Evolutionary conservation across 352 stramenopile genomes (phyloP).

Genomic region (Pythium utonaiense): DNA sequence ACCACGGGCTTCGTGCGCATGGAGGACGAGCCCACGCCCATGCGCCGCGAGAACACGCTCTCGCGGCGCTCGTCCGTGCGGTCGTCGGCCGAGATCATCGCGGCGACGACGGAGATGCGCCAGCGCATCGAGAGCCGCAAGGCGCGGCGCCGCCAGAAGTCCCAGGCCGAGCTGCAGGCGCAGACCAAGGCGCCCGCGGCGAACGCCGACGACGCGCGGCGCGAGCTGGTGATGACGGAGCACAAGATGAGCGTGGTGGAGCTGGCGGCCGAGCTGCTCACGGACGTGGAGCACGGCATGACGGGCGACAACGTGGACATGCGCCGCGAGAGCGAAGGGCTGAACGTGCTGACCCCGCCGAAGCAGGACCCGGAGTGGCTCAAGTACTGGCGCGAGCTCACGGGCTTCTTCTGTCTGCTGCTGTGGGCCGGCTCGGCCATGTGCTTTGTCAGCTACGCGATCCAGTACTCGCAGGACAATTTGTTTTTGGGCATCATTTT

Average conservation of each 20-base stretch:
- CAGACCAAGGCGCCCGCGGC: neutral
- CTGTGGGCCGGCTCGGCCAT: slow-evolving; percentile 47
- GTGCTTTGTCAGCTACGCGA: slow-evolving; percentile 51
- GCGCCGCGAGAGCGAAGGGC: slow-evolving; percentile 37
- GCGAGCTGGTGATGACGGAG: slow-evolving; percentile 50
- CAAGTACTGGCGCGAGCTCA: slow-evolving; percentile 56
- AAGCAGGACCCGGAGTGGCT: slow-evolving; percentile 47
- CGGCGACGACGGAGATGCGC: slow-evolving; percentile 48
- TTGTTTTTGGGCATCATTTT: slow-evolving; percentile 49
- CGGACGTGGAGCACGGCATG: slow-evolving; percentile 41
- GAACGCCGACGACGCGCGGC: slow-evolving; percentile 28
- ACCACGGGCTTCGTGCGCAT: slow-evolving; percentile 32
- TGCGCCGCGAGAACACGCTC: slow-evolving; percentile 12
- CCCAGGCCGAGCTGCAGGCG: slow-evolving; percentile 5
- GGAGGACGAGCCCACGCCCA: slow-evolving; percentile 28
- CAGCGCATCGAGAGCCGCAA: slow-evolving; percentile 54
- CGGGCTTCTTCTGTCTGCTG: slow-evolving; percentile 53
- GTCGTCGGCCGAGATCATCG: slow-evolving; percentile 56
- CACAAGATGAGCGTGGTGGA: slow-evolving; percentile 49
- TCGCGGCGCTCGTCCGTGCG: slow-evolving; percentile 36
- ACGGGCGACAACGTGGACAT: slow-evolving; percentile 46
- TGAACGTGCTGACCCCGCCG: slow-evolving; percentile 55
- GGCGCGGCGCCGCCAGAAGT: slow-evolving; percentile 29
- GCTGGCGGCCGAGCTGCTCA: slow-evolving; percentile 42
- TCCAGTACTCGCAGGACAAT: slow-evolving; percentile 46